phyloP scores from a whole-genome alignment of 2,329 filamentous ascomycete genomes.

The Phyllosticta citrichinensis region DNA sequence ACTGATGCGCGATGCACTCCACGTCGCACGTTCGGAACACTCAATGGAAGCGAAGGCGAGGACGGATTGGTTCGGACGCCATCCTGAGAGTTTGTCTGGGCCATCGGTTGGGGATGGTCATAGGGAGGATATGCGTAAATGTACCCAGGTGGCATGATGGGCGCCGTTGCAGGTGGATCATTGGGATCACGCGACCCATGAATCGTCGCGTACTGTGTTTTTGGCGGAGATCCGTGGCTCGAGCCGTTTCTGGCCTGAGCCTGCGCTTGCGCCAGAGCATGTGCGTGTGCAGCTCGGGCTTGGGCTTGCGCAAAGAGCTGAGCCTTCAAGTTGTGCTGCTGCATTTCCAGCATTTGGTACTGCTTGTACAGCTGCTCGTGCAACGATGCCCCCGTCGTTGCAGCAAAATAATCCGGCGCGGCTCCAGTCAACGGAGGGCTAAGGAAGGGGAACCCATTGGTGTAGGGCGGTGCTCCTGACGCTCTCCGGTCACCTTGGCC shows the following conservation, averaged over 20 bases:
- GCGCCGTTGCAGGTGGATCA: conserved; percentile 17
- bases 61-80: conserved; percentile 39
- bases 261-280: conserved; percentile 22
- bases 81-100: conserved; percentile 30
- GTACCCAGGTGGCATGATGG: conserved; percentile 28
- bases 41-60: conserved; percentile 36
- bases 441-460: conserved; percentile 28
- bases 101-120: conserved; percentile 27
- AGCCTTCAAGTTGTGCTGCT: conserved; percentile 26
- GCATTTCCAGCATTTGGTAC: conserved; percentile 37
- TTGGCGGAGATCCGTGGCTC: conserved; percentile 7
- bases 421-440: conserved; percentile 33
- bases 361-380: conserved; percentile 41
- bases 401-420: conserved; percentile 34
- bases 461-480: conserved; percentile 44
- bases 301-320: conserved; percentile 26
- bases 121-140: conserved; percentile 38
- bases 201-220: conserved; percentile 5
- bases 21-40: conserved; percentile 33
- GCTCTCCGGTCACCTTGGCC: conserved; percentile 41
- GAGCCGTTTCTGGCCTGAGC: conserved; percentile 10
- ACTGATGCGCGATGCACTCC: conserved; percentile 34
- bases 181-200: conserved; percentile 2
- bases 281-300: conserved; percentile 19
- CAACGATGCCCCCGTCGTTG: conserved; percentile 32